Evolutionary conservation across 768 basidiomycete species (phyloP), one percentile per base, ranked within the genome.

Genomic region (Boletales sp.): DNA sequence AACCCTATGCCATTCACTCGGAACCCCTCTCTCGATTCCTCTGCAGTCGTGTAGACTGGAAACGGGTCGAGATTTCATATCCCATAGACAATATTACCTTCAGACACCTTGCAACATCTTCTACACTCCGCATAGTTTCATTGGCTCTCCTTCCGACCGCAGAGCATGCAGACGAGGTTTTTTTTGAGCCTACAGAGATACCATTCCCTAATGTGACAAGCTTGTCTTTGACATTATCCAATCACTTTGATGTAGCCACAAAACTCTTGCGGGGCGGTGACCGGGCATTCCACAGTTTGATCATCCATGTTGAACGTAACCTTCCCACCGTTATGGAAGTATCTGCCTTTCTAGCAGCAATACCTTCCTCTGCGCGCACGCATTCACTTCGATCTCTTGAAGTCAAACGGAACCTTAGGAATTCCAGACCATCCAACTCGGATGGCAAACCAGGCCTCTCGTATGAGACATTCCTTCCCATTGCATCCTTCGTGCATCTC

Each of bases 401-500:
- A 15, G 14, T 43, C 36, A 39, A 10, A 17, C n/a, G 24, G 24
- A 24, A 5, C 24, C 5, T 5, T 24, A 3, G 3, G 24, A 5
- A 5, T 5, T 5, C 24, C 5, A 24, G 36, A 3, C 24, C 3
- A 5, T 12, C 34, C n/a, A n/a, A 10, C n/a, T 31, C 21, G 6
- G 17, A 24, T 12, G 43, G 14, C 15, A 18, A 4, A 14, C 37
- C 32, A 15, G 21, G n/a, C n/a, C 38, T 55, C 19, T 44, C 50
- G 0, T 39, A 45, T 5, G 36, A 49, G 15, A 53, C 30, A 7
- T 43, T 45, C 6, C 32, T 1, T 18, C 51, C 44, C 15, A 40
- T 48, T 21, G 14, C 11, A 18, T 38, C 54, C n/a, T 27, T 55
- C 12, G 21, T 38, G 9, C 31, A 47, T 18, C 51, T 55, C 14